These are phyloP conservation scores for Flaveria sonorensis DNA, from an alignment of 129 eudicot species.

Conservation along the genomic window DNA sequence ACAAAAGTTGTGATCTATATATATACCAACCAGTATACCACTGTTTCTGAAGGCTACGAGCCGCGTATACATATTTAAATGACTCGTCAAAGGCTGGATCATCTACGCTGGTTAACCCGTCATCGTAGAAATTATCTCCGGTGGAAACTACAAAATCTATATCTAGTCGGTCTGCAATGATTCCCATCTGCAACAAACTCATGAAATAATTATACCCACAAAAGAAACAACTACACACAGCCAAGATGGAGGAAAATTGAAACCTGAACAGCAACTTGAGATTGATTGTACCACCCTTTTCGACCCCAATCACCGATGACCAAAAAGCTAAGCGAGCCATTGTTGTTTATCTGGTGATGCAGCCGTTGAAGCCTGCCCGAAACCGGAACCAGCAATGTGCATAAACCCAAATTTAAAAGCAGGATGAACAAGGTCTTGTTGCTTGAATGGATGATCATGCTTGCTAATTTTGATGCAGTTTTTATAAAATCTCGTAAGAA, in stretches of 20 bases:
- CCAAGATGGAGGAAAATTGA: constrained; percentile 30
- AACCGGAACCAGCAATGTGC: constrained; percentile 28
- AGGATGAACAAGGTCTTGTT: constrained; percentile 34
- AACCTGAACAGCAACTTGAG: constrained; percentile 69
- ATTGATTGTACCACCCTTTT: constrained; percentile 61
- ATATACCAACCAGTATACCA: constrained; percentile 63
- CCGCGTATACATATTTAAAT: constrained; percentile 51
- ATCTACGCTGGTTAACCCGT: constrained; percentile 54
- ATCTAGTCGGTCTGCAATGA: constrained; percentile 57
- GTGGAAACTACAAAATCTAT: constrained; percentile 79
- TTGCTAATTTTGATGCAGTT: constrained; percentile 25
- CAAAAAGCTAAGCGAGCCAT: constrained; percentile 60
- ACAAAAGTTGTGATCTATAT: constrained; percentile 6
- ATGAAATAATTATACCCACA: constrained; percentile 30
- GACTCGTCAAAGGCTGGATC: constrained; percentile 68
- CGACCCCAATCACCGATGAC: constrained; percentile 90
- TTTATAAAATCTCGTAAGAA: constrained; percentile 12
- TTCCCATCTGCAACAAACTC: constrained; percentile 61
- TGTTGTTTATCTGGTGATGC: constrained; percentile 43
- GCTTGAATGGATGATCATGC: constrained; percentile 40
- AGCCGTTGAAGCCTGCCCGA: constrained; percentile 41
- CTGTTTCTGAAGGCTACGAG: constrained; percentile 70
- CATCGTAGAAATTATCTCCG: constrained; percentile 78
- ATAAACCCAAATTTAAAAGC: constrained; percentile 21
- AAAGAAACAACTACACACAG: constrained; percentile 36